These are phyloP conservation scores for Fusarium citri DNA, from an alignment of 2,329 filamentous ascomycete species.

Conservation along the genomic window DNA sequence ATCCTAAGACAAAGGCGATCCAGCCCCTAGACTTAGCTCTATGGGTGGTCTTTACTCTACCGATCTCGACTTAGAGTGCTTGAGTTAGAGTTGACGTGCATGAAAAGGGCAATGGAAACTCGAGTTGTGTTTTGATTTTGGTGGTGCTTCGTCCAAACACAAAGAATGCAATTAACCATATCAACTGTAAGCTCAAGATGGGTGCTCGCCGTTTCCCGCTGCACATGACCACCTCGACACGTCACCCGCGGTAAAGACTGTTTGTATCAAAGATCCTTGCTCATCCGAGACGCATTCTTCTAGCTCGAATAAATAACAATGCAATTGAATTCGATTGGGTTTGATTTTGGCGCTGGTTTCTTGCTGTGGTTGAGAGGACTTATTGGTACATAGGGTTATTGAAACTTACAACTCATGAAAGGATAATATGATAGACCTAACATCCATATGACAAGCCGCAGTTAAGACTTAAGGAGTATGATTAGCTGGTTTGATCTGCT, in stretches of 20 bases:
- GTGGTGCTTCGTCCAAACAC: neutral
- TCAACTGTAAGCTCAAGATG: slow-evolving; percentile 13
- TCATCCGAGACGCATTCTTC: neutral
- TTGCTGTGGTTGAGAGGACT: neutral
- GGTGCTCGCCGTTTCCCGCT: slow-evolving; percentile 39
- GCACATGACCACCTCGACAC: slow-evolving; percentile 29
- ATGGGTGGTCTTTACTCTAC: neutral
- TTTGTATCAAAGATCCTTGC: slow-evolving; percentile 7
- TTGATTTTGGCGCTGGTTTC: neutral
- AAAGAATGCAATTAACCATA: slow-evolving; percentile 18
- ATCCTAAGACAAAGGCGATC: neutral
- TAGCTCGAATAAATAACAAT: neutral
- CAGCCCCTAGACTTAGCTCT: neutral
- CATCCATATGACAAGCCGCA: neutral
- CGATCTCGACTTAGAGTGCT: neutral
- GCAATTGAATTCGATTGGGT: neutral
- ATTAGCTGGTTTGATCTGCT: neutral
- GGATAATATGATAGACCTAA: neutral
- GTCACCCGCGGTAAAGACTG: slow-evolving; percentile 6
- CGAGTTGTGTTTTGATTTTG: neutral
- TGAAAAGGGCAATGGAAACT: neutral
- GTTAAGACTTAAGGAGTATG: neutral
- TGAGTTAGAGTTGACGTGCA: neutral
- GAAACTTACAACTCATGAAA: neutral
- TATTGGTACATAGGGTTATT: neutral